These are phyloP conservation scores for Strobilomyces confusus DNA, from an alignment of 768 basidiomycete species.

Conservation along the genomic window DNA sequence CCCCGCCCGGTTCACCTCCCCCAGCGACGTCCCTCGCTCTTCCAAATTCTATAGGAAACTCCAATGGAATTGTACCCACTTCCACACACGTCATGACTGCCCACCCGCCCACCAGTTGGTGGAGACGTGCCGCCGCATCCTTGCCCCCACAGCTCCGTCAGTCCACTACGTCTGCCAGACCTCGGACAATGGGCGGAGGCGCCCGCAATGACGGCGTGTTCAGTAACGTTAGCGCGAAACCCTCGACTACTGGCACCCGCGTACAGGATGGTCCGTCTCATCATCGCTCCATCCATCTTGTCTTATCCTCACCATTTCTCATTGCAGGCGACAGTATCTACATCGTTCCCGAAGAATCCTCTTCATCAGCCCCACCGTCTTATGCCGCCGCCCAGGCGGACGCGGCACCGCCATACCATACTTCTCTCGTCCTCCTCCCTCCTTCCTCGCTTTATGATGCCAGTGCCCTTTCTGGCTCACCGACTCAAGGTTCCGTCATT, in stretches of 20 bases:
- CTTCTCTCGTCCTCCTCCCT: slow-evolving; percentile 93
- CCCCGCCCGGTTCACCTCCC: slow-evolving; percentile 83
- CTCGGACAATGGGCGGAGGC: slow-evolving; percentile 54
- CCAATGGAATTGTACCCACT: slow-evolving; percentile 64
- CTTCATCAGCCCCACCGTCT: slow-evolving; percentile 84
- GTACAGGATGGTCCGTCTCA: slow-evolving; percentile 49
- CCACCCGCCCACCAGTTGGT: slow-evolving; percentile 38
- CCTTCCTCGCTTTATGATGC: slow-evolving; percentile 19
- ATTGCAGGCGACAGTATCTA: slow-evolving; percentile 64
- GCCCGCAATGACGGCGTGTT: slow-evolving; percentile 88
- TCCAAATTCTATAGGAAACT: slow-evolving; percentile 70
- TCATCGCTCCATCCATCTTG: neutral
- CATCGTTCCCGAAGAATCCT: slow-evolving; percentile 77
- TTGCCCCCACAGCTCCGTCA: slow-evolving; percentile 52
- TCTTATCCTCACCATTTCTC: slow-evolving; percentile 1
- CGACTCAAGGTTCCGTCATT: slow-evolving; percentile 66
- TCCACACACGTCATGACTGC: slow-evolving; percentile 32
- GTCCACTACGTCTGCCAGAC: slow-evolving; percentile 34
- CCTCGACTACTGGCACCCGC: slow-evolving; percentile 48
- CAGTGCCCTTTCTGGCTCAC: slow-evolving; percentile 43
- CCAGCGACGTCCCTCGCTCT: slow-evolving; percentile 57
- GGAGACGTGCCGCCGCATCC: slow-evolving; percentile 53
- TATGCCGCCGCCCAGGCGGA: slow-evolving; percentile 92
- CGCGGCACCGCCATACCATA: slow-evolving; percentile 97
- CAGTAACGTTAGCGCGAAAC: slow-evolving; percentile 91